A percentile compares a stretch with the other conserved stretches of the same genome.
Conservation (phyloP, 495 filamentous ascomycete species). For the Acidomyces sp. region DNA sequence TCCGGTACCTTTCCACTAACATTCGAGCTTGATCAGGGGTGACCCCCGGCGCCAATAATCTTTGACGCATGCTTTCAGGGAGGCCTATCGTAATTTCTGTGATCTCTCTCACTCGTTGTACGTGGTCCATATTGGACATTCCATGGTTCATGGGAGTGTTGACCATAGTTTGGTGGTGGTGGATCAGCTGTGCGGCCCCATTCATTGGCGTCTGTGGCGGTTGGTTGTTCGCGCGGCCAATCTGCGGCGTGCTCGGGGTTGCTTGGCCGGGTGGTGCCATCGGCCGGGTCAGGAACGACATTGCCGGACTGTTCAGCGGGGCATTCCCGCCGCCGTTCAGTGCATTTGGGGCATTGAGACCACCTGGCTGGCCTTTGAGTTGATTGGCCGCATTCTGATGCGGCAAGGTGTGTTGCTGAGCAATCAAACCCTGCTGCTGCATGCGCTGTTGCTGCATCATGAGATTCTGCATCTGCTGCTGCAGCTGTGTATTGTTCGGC, state of each 20-base stretch:
- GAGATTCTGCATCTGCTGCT: slow-evolving; percentile 15
- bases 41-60: too few species aligned
- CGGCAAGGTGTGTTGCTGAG: slow-evolving; percentile 30
- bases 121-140: too few species aligned
- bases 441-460: slow-evolving; percentile 15
- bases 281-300: slow-evolving; percentile 49
- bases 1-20: too few species aligned
- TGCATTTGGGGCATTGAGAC: slow-evolving; percentile 32
- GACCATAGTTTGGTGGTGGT: slow-evolving; percentile 16
- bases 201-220: slow-evolving; percentile 12
- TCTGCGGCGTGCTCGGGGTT: slow-evolving; percentile 13
- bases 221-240: slow-evolving; percentile 3
- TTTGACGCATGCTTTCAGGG: too few species aligned
- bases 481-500: slow-evolving; percentile 1
- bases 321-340: slow-evolving; percentile 37
- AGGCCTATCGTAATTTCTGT: too few species aligned
- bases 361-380: slow-evolving; percentile 35
- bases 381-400: slow-evolving; percentile 32
- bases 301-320: slow-evolving; percentile 23
- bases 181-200: slow-evolving; percentile 5
- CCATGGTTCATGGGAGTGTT: too few species aligned
- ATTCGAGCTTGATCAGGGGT: too few species aligned
- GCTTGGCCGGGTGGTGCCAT: slow-evolving; percentile 32
- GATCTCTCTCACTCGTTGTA: too few species aligned
- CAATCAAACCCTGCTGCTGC: slow-evolving; percentile 11